phyloP scores from a whole-genome alignment of 441 rosid species.

The Mallotus repandus region DNA sequence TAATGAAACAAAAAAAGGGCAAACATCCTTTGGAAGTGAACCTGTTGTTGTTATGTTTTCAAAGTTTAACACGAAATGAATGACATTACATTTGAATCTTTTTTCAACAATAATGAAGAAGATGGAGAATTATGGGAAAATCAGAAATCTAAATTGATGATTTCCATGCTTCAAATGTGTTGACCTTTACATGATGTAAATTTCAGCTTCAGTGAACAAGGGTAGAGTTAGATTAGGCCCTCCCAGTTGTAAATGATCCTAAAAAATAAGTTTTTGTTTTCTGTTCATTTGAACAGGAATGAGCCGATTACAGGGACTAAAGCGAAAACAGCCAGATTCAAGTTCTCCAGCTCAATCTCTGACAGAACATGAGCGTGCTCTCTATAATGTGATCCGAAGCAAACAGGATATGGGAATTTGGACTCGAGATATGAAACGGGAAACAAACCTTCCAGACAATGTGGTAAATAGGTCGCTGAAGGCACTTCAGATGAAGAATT shows the following conservation, averaged over 20 bases:
- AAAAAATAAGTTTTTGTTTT: neutral
- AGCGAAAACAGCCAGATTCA: slow-evolving; percentile 51
- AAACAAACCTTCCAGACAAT: slow-evolving; percentile 35
- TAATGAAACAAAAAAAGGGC: neutral
- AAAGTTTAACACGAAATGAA: neutral
- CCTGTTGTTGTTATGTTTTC: neutral
- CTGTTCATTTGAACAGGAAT: slow-evolving; percentile 27
- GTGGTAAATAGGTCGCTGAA: slow-evolving; percentile 38
- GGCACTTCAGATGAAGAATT: slow-evolving; percentile 41
- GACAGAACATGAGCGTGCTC: slow-evolving; percentile 47
- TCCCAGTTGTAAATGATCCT: too few species aligned
- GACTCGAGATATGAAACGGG: slow-evolving; percentile 41
- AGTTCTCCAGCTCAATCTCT: slow-evolving; percentile 32
- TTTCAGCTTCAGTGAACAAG: neutral
- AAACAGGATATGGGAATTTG: slow-evolving; percentile 65
- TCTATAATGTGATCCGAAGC: slow-evolving; percentile 44
- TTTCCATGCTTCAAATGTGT: neutral
- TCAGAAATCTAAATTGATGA: neutral
- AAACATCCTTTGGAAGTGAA: neutral
- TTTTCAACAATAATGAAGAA: neutral
- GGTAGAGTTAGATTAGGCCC: neutral
- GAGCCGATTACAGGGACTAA: slow-evolving; percentile 37
- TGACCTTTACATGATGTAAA: neutral
- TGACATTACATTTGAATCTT: neutral
- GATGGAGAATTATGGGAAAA: neutral